Evolutionary conservation across 257 asterid species (phyloP), one percentile per base, ranked within the genome.

Genomic region (Penstemon eatonii): DNA sequence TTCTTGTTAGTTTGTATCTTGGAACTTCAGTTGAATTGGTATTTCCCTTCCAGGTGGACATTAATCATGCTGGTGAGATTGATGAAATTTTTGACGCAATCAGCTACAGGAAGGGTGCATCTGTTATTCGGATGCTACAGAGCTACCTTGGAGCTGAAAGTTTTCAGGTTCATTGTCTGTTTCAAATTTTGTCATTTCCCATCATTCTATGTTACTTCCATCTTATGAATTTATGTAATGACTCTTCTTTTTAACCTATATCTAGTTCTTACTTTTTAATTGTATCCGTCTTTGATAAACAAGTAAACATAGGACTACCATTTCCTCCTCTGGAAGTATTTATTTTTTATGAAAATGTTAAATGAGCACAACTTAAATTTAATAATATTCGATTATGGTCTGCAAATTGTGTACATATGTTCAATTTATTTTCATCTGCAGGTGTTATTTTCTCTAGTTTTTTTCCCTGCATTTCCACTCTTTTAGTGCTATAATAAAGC

Each of bases 1-100:
- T 43, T 39, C 12, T 41, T 33, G 7, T 39, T 15, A 42, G 47
- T 51, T 41, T 60, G 49, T 52, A 12, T 74, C 66, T 57, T 73
- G 37, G 56, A 72, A 62, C 67, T 72, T 65, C 10, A 55, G 56
- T 45, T 53, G 65, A 65, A 56, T 41, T 13, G 36, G n/a, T n/a
- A 63, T 67, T 73, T 70, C 74, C 68, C 71, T 73, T 60, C 71
- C 87, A 92, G 98, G 96, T 92, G 71, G 98, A 89, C 59, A 65
- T 92, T 39, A 89, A 86, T 79, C 97, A 89, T 83, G 95, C 96
- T 1, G 75, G 81, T 68, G 98, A 92, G 82, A 88, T 89, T 69
- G 98, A 92, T 81, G 98, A 92, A 75, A 92, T 92, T 71, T 92
- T 92, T 83, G 98, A 92, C 76, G 83, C 98, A 61, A 92, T 89